These are phyloP conservation scores for Chrysoporthe deuterocubensis DNA, from an alignment of 2,329 filamentous ascomycete species.

Conservation along the genomic window DNA sequence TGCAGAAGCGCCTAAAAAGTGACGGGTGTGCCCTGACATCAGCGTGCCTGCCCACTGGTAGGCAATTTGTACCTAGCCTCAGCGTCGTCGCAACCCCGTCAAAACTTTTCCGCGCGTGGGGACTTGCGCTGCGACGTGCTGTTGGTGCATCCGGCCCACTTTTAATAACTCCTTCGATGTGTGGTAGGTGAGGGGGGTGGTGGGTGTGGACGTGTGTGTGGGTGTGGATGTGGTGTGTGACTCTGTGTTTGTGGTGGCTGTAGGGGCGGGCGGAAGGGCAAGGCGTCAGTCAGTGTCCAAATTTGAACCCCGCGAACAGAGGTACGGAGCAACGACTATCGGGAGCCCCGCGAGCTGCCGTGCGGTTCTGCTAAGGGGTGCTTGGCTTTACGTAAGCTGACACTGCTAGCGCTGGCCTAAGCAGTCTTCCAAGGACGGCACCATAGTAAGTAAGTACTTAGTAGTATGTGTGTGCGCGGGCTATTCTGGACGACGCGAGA, in stretches of 20 bases:
- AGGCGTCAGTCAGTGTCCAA: neutral
- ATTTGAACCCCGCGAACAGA: neutral
- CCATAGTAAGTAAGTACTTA: neutral
- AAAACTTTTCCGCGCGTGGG: neutral
- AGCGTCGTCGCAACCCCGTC: neutral
- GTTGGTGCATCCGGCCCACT: neutral
- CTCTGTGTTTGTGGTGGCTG: neutral
- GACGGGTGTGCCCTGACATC: neutral
- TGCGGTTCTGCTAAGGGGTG: neutral
- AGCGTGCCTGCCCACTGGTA: neutral
- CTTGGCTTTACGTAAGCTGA: slow-evolving; percentile 6
- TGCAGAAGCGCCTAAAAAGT: no score
- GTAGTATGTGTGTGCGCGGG: neutral
- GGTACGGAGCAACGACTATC: neutral
- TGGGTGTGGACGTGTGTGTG: no score
- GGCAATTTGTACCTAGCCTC: neutral
- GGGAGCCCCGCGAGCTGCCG: neutral
- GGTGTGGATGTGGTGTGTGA: no score
- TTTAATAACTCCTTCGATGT: neutral
- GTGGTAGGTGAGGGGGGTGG: no score
- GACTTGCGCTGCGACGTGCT: neutral
- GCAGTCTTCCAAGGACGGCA: neutral
- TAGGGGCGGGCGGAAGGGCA: neutral
- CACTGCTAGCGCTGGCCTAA: slow-evolving; percentile 4
- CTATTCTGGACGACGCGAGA: no score